Percentiles rank a stretch among this genome's conserved stretches.
phyloP scores from a whole-genome alignment of 2,329 filamentous ascomycete species.

The Clarireedia hainanense region DNA sequence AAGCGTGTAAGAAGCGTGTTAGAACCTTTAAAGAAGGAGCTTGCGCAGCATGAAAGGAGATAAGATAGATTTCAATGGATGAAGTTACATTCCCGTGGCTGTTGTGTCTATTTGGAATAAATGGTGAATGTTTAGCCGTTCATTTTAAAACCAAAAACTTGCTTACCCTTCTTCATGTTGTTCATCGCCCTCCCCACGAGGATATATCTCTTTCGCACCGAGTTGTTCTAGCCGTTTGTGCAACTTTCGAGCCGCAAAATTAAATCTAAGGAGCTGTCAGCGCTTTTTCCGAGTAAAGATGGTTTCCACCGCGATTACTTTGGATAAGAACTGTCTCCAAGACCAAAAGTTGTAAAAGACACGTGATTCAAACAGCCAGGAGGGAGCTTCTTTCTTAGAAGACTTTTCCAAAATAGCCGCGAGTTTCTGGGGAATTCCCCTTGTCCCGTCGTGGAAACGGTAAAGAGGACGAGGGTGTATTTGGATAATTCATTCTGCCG shows the following conservation, averaged over 20 bases:
- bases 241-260: conserved; percentile 86
- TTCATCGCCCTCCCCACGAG: conserved; percentile 82
- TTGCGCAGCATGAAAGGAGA: background rate
- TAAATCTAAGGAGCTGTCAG: conserved; percentile 53
- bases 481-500: conserved; percentile 42
- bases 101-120: too few relatives aligned
- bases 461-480: conserved; percentile 61
- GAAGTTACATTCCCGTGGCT: too few relatives aligned
- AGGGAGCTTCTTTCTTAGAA: conserved; percentile 71
- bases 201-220: conserved; percentile 68
- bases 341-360: conserved; percentile 76
- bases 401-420: conserved; percentile 72
- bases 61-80: background rate
- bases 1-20: background rate
- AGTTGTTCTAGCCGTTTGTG: conserved; percentile 78
- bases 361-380: conserved; percentile 60
- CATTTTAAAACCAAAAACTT: background rate
- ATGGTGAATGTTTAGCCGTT: too few relatives aligned
- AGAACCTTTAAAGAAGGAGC: background rate
- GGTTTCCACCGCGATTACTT: conserved; percentile 48
- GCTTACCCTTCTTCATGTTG: conserved; percentile 83
- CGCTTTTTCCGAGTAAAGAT: background rate
- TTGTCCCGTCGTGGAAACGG: conserved; percentile 88
- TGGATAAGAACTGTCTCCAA: conserved; percentile 90
- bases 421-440: conserved; percentile 87